Conservation (phyloP, 306 rosid genomes). For the Parietaria judaica region DNA sequence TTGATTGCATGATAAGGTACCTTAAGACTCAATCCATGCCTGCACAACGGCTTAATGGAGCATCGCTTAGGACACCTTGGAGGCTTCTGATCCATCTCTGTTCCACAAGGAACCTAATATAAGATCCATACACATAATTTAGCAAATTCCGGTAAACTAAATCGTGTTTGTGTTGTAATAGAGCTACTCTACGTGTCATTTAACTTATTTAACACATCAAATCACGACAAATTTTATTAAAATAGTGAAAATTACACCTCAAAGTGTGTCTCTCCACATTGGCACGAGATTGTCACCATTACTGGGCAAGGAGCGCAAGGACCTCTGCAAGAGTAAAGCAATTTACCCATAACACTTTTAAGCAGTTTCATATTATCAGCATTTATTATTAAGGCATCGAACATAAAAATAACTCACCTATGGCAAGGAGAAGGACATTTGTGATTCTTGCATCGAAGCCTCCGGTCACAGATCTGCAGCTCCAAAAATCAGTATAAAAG, state of each 20-base stretch:
- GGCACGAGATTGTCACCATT: constrained; percentile 87
- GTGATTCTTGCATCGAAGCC: constrained; percentile 88
- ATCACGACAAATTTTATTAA: background rate
- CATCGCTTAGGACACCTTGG: constrained; percentile 79
- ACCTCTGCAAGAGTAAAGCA: constrained; percentile 66
- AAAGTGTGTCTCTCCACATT: constrained; percentile 82
- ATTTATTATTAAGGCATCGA: background rate
- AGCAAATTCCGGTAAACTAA: constrained; percentile 10
- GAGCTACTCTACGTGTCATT: background rate
- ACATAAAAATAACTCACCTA: constrained; percentile 39
- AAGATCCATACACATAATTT: constrained; percentile 21
- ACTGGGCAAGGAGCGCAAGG: constrained; percentile 96
- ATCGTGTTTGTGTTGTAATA: background rate
- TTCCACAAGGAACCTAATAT: constrained; percentile 90
- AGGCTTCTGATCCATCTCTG: constrained; percentile 87
- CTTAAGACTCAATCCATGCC: constrained; percentile 64
- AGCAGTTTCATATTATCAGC: background rate
- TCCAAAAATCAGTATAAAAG: constrained; percentile 20
- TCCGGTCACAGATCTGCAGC: constrained; percentile 74
- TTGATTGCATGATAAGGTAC: constrained; percentile 24
- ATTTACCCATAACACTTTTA: background rate
- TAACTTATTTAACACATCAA: background rate
- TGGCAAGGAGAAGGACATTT: constrained; percentile 95
- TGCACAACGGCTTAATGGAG: constrained; percentile 57
- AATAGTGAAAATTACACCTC: constrained; percentile 52